phyloP scores from a whole-genome alignment of 2,329 filamentous ascomycete genomes.

The Fusarium nodosum region DNA sequence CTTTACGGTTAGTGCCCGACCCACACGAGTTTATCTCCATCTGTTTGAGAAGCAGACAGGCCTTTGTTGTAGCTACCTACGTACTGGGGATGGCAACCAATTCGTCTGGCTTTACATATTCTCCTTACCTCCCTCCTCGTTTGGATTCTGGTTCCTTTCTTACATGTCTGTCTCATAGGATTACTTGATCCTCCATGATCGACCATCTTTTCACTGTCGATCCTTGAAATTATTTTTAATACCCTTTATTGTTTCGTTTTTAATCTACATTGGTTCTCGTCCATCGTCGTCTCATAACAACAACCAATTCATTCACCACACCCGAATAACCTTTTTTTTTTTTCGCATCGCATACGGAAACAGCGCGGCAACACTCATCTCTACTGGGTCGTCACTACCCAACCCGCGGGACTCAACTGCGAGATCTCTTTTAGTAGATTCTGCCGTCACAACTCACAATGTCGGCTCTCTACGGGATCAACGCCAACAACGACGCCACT shows the following conservation, averaged over 20 bases:
- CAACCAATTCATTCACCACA: slow-evolving; percentile 7
- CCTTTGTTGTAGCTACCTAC: neutral
- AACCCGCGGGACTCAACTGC: slow-evolving; percentile 33
- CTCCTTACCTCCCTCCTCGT: slow-evolving; percentile 34
- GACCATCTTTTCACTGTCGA: slow-evolving; percentile 38
- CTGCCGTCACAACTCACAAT: slow-evolving; percentile 39
- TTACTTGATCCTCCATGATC: slow-evolving; percentile 14
- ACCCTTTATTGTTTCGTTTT: slow-evolving; percentile 19
- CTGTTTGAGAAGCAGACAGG: slow-evolving; percentile 3
- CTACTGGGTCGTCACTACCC: slow-evolving; percentile 17
- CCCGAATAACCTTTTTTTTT: neutral
- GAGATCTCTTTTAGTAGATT: slow-evolving; percentile 31
- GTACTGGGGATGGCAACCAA: slow-evolving; percentile 16
- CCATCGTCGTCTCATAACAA: slow-evolving; percentile 7
- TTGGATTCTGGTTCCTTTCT: slow-evolving; percentile 3
- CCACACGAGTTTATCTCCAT: slow-evolving; percentile 46
- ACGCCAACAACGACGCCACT: slow-evolving; percentile 64
- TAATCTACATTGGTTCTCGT: slow-evolving; percentile 3
- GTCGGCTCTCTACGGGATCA: slow-evolving; percentile 46
- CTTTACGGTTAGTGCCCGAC: slow-evolving; percentile 37
- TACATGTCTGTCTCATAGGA: slow-evolving; percentile 25
- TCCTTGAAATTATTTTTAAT: slow-evolving; percentile 44
- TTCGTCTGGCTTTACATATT: slow-evolving; percentile 33
- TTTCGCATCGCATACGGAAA: slow-evolving; percentile 12
- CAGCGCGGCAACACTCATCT: neutral